phyloP scores from a whole-genome alignment of 2,329 filamentous ascomycete genomes.

The Ambrosiella beaveri region DNA sequence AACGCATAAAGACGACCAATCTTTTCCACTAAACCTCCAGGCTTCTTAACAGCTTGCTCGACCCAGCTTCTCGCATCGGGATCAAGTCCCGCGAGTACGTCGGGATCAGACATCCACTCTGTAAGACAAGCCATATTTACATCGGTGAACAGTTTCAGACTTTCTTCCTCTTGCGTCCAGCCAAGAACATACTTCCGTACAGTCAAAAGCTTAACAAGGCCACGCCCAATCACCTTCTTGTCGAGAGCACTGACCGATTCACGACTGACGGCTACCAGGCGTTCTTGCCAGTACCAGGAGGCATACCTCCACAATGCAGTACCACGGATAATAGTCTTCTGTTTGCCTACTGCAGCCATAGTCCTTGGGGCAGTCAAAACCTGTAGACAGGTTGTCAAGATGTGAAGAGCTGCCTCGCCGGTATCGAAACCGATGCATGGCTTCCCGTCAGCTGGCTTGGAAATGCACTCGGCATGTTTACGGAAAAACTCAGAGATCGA shows the following conservation, averaged over 20 bases:
- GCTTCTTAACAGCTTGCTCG: constrained; percentile 15
- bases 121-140: constrained; percentile 22
- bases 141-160: constrained; percentile 26
- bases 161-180: constrained; percentile 27
- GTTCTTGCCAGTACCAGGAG: constrained; percentile 30
- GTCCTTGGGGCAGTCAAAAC: constrained; percentile 22
- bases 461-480: constrained; percentile 8
- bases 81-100: constrained; percentile 19
- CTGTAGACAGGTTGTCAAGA: constrained; percentile 23
- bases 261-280: constrained; percentile 22
- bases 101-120: constrained; percentile 22
- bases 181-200: constrained; percentile 22
- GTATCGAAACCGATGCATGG: constrained; percentile 22
- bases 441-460: constrained; percentile 4
- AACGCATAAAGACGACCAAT: constrained; percentile 24
- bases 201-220: constrained; percentile 23
- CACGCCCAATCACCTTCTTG: constrained; percentile 20
- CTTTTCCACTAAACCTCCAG: constrained; percentile 21
- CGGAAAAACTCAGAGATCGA: constrained; percentile 15
- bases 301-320: constrained; percentile 20
- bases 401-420: constrained; percentile 20
- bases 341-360: background rate
- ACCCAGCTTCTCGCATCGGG: constrained; percentile 20
- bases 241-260: constrained; percentile 16
- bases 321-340: constrained; percentile 5